Base-by-base conservation (phyloP, 768 basidiomycete species). In the Lentinula sp. region DNA sequence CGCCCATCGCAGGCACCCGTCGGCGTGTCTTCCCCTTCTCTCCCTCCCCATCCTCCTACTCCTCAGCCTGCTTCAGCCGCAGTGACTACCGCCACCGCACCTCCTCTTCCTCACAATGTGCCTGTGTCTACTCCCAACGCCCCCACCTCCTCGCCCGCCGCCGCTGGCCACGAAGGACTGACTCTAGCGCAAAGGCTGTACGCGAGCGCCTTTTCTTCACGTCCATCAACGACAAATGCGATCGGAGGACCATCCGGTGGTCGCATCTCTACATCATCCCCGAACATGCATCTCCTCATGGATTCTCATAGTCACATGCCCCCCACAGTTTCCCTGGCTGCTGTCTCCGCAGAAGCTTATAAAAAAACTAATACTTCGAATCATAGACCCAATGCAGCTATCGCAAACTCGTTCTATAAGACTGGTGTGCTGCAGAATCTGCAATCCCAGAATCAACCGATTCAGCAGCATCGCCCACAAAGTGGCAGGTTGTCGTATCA, bases 171-270 rank as follows among this genome's bases (percentile, higher is more conserved):
- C 52, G 62, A 55, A 10, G 71, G 68, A 13, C 61, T 67, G 50
- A 73, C 73, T 2, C 65, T 72, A 39, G 80, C 80, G 23, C 80
- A 79, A 51, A 74, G 73, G 53, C 66, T 82, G 32, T 82, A 80
- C 63, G 77, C 76, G 6, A 79, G 77, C 50, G 76, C 78, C 4
- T 55, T 69, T 32, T 66, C 61, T 57, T 68, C 64, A 55, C 66
- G 61, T 33, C 20, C 45, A n/a, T 12, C 45, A 9, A 15, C 12
- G 2, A 23, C 23, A 23, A 23, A 23, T 3, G 23, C 23, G 23
- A 16, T 32, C 28, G 10, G 3, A 13, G 16, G 48, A 8, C 23
- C 28, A 9, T 13, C 32, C 16, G 10, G 28, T 28, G 28, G 12
- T 33, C 59, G 61, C 23, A 62, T 64, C 12, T 45, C 45, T 10